Conservation (phyloP, 2,329 filamentous ascomycete species). For the Echinosphaeria canescens region DNA sequence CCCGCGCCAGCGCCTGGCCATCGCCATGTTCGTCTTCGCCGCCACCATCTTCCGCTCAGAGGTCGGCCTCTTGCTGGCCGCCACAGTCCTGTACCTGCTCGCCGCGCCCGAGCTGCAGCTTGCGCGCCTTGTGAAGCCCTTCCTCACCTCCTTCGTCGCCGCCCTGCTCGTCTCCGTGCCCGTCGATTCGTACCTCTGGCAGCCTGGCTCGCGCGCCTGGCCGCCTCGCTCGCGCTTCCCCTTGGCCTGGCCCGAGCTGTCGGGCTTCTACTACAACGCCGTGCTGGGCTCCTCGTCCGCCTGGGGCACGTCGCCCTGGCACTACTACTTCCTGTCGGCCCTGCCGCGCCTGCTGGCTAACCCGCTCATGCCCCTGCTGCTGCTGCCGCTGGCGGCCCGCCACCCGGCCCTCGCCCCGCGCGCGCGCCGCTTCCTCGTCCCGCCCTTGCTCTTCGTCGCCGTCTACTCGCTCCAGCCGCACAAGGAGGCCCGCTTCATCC, state of each 20-base stretch:
- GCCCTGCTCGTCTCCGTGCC: constrained; percentile 50
- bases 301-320: constrained; percentile 75
- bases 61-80: constrained; percentile 57
- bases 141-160: constrained; percentile 38
- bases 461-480: constrained; percentile 81
- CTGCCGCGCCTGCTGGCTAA: constrained; percentile 72
- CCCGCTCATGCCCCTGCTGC: constrained; percentile 37
- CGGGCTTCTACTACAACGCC: constrained; percentile 81
- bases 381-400: constrained; percentile 28
- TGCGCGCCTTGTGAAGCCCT: constrained; percentile 39
- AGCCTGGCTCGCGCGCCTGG: no score
- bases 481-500: constrained; percentile 90
- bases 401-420: constrained; percentile 20
- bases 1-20: constrained; percentile 35
- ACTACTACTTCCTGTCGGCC: constrained; percentile 69
- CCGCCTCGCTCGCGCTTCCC: no score
- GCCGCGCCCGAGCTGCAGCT: constrained; percentile 26
- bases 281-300: constrained; percentile 60
- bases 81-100: constrained; percentile 44
- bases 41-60: constrained; percentile 81
- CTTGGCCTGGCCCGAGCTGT: constrained; percentile 82
- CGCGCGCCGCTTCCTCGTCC: constrained; percentile 31
- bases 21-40: constrained; percentile 59
- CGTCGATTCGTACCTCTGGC: constrained; percentile 91
- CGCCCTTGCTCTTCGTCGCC: constrained; percentile 48